Base-by-base conservation (phyloP, 2,329 filamentous ascomycete genomes). In the Sclerotinia spermophila region DNA sequence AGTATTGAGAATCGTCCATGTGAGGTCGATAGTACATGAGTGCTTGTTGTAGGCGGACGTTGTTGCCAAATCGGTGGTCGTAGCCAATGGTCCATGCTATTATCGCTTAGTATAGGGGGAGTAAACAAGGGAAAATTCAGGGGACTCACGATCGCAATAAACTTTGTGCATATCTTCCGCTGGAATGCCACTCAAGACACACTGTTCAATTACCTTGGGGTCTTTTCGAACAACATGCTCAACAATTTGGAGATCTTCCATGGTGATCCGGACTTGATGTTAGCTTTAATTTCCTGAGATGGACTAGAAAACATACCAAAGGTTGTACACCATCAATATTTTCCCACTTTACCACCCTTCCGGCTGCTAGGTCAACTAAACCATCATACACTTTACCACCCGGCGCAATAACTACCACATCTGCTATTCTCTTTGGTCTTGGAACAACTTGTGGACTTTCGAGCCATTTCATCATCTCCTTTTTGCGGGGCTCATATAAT, bases 1-100 rank as follows among this genome's bases (percentile, higher is more conserved):
- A 91, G 81, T 97, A 97, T 82, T 97, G 94, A 80, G 88, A 93
- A 82, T 95, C 92, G 77, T 97, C 94, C 27, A 91, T 78, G 76
- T 95, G 86, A 5, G 94, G 94, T 24, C 94, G 89, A 81, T 96
- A 97, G 84, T 97, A 97, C 93, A 97, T 97, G 69, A 97, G 84
- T 2, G 93, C 94, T 82, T 97, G 94, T 82, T 97, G 94, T 5
- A 97, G 87, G 69, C 94, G 89, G 58, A 93, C 85, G 58, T 84
- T 84, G 79, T 83, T 95, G 73, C 94, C 94, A 77, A 94, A 96
- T 59, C 94, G 90, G 82, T 96, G 92, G 77, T 97, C 94, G 79
- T 93, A 97, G 64, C 94, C 94, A 80, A 97, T 97, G 0, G 94
- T 97, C 94, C 94, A 97, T 17, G 93, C 87, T 89, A 65, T 48